phyloP scores from a whole-genome alignment of 768 basidiomycete species.

The Boletus rubroflammeus region DNA sequence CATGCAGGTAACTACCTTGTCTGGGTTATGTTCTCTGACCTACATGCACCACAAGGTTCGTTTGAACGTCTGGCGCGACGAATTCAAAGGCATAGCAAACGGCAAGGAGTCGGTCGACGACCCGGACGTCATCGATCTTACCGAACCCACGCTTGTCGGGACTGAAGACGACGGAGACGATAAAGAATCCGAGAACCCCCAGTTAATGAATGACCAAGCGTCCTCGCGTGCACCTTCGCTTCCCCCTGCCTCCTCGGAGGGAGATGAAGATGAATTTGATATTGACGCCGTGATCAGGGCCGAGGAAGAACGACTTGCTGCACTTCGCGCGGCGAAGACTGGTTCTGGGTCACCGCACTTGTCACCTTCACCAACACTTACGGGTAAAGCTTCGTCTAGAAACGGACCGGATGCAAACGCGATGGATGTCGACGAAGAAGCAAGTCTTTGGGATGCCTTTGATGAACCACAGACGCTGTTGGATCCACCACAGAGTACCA shows the following conservation, averaged over 20 bases:
- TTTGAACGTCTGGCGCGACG: slow-evolving; percentile 75
- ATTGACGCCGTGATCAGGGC: slow-evolving; percentile 49
- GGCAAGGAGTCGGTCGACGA: slow-evolving; percentile 26
- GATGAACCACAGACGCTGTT: slow-evolving; percentile 5
- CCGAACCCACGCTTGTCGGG: slow-evolving; percentile 25
- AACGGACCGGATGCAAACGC: slow-evolving; percentile 2
- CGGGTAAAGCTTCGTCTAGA: slow-evolving; percentile 7
- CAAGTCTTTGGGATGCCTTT: slow-evolving; percentile 35
- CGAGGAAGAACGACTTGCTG: slow-evolving; percentile 37
- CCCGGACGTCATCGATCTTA: slow-evolving; percentile 30
- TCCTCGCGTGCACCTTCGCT: slow-evolving; percentile 39
- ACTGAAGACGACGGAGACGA: slow-evolving; percentile 23
- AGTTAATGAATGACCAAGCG: slow-evolving; percentile 21
- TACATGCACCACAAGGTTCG: slow-evolving; percentile 46
- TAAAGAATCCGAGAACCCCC: slow-evolving; percentile 7
- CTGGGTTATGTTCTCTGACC: slow-evolving; percentile 1
- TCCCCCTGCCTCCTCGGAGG: slow-evolving; percentile 40
- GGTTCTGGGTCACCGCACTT: neutral
- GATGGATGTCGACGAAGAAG: slow-evolving; percentile 41
- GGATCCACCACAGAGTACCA: slow-evolving; percentile 5
- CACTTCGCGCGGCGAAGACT: slow-evolving; percentile 15
- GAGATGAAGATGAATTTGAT: slow-evolving; percentile 47
- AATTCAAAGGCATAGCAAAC: slow-evolving; percentile 46
- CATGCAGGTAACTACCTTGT: slow-evolving; percentile 61
- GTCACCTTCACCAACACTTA: neutral